These are phyloP conservation scores for Globisporangium irregulare DNA, from an alignment of 352 stramenopile genomes.

Conservation along the genomic window DNA sequence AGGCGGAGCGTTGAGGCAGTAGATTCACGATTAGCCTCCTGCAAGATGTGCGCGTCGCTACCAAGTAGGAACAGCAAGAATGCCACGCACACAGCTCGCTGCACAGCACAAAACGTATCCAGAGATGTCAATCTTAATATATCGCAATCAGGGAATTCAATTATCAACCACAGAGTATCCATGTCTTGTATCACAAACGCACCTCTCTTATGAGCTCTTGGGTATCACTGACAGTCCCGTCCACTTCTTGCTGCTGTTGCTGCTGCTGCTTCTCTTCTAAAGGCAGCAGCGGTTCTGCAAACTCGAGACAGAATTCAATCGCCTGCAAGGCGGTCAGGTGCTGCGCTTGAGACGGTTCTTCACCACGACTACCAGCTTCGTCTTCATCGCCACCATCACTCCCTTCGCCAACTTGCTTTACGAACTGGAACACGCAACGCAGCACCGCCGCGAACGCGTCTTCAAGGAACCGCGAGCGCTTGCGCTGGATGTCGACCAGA, in stretches of 20 bases:
- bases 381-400: neutral
- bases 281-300: constrained; percentile 24
- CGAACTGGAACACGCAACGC: constrained; percentile 22
- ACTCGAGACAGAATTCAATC: constrained; percentile 20
- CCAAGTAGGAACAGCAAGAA: constrained; percentile 38
- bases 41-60: neutral
- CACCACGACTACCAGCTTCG: neutral
- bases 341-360: neutral
- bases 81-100: constrained; percentile 33
- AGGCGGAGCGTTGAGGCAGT: constrained; percentile 1
- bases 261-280: neutral
- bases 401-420: neutral
- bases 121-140: neutral
- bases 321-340: constrained; percentile 17
- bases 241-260: neutral
- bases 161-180: neutral
- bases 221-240: neutral
- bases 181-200: neutral
- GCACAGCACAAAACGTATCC: neutral
- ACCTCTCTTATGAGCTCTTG: constrained; percentile 3
- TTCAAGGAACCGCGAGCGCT: constrained; percentile 69
- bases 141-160: neutral
- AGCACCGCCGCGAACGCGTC: constrained; percentile 54
- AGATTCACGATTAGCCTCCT: neutral
- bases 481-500: constrained; percentile 49